Conservation (phyloP, 768 basidiomycete species). For the Rhodotorula paludigena region DNA sequence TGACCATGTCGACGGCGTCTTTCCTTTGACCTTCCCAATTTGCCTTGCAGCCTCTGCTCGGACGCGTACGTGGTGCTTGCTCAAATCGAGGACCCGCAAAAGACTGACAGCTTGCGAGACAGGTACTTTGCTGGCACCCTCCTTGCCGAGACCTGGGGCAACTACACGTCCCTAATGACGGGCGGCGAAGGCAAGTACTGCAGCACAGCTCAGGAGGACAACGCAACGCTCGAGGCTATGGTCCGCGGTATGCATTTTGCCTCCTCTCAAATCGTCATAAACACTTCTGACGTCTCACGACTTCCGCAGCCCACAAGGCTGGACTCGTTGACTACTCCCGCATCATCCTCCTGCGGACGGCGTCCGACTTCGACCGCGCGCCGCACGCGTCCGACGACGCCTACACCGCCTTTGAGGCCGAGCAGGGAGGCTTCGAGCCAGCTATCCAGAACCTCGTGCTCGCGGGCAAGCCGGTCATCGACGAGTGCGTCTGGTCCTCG, state of each 20-base stretch:
- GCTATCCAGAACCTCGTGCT: conserved; percentile 49
- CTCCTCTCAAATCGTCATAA: no score
- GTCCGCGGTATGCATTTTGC: conserved; percentile 41
- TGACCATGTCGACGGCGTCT: neutral
- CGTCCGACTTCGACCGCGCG: conserved; percentile 47
- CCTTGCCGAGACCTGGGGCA: conserved; percentile 49
- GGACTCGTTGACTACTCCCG: conserved; percentile 49
- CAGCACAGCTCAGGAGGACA: conserved; percentile 49
- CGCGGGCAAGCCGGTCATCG: conserved; percentile 50
- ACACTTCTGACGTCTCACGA: no score
- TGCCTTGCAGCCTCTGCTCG: neutral
- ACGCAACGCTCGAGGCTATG: conserved; percentile 49
- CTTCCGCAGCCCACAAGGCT: conserved; percentile 42
- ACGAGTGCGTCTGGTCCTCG: conserved; percentile 39
- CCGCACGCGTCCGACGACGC: conserved; percentile 36
- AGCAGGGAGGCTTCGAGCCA: conserved; percentile 46
- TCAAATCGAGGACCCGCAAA: no score
- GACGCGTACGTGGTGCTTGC: no score
- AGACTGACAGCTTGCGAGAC: conserved; percentile 33
- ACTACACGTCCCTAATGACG: conserved; percentile 49
- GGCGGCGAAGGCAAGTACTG: conserved; percentile 46
- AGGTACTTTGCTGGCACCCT: conserved; percentile 49
- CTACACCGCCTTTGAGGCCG: conserved; percentile 45
- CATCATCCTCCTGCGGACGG: conserved; percentile 50
- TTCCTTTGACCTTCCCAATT: neutral